Percentiles rank a stretch among this genome's conserved stretches.
These are phyloP conservation scores for Simmondsia chinensis DNA, from an alignment of 148 eudicot species.

Conservation along the genomic window DNA sequence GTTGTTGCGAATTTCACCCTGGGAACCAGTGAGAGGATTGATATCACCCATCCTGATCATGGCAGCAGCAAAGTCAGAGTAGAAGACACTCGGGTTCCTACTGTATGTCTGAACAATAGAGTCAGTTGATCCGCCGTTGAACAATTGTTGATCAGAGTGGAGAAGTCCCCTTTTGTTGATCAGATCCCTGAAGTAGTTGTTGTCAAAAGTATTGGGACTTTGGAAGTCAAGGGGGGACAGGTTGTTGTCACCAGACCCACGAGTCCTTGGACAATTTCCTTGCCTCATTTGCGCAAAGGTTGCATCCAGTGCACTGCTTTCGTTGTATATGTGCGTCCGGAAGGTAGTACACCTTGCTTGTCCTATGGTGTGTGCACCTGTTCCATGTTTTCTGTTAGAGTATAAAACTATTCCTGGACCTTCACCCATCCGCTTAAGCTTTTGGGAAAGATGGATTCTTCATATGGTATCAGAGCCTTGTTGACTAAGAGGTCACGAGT, in stretches of 20 bases:
- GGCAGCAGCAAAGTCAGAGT: constrained; percentile 36
- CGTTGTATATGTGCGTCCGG: constrained; percentile 45
- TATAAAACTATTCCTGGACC: too few relatives aligned
- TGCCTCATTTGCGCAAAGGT: constrained; percentile 29
- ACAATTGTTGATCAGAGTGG: constrained; percentile 22
- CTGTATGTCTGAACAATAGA: constrained; percentile 15
- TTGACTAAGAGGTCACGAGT: too few relatives aligned
- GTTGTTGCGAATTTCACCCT: constrained; percentile 52
- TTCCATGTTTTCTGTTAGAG: too few relatives aligned
- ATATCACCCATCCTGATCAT: constrained; percentile 58
- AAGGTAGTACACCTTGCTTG: constrained; percentile 43
- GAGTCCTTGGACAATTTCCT: constrained; percentile 27
- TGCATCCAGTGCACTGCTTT: constrained; percentile 25
- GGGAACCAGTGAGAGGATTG: constrained; percentile 40
- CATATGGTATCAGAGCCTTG: too few relatives aligned
- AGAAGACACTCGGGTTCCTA: constrained; percentile 12
- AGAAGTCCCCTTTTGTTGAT: constrained; percentile 22
- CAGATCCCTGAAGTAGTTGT: constrained; percentile 21
- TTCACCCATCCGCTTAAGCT: too few relatives aligned
- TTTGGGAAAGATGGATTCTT: too few relatives aligned
- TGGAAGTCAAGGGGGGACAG: constrained; percentile 14
- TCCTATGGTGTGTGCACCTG: constrained; percentile 71
- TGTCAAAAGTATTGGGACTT: constrained; percentile 20
- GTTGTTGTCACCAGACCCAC: constrained; percentile 32
- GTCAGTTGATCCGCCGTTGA: constrained; percentile 7